Base-by-base conservation (phyloP, 257 asterid genomes). In the Henckelia pumila region DNA sequence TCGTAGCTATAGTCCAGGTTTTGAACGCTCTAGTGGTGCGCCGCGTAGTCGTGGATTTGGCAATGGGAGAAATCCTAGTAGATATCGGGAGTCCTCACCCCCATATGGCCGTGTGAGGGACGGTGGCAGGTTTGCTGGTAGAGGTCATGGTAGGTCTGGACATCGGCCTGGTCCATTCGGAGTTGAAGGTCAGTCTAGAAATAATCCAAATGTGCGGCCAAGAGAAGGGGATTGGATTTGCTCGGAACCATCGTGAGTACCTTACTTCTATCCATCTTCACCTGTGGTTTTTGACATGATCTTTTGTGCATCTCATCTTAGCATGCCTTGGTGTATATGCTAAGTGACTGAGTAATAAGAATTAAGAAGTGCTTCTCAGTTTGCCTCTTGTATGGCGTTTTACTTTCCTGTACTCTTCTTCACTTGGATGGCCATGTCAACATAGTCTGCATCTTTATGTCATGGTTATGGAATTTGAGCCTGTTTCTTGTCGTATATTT, bases 191-290 rank as follows among this genome's bases (percentile, higher is more conserved):
- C 63, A 71, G 68, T 79, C 87, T 66, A 78, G 93, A 75, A 84
- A 88, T 73, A 89, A 87, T 73, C 97, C 98, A 57, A 89, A 89
- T 76, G 97, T 92, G 40, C 91, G 75, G 21, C 97, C 96, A 7
- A 86, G 97, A 75, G 97, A 89, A 55, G 97, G 98, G 61, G 98
- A 92, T 70, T 89, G 98, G 98, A 63, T 84, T 66, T 92, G 98
- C 86, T 64, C 91, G 6, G 95, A 92, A 72, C 95, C 95, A 63
- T 57, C 67, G 96, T 92, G 82, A 77, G 98, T 81, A 49, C 64
- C 7, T 32, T 61, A 56, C 58, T 62, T 33, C 24, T 21, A 8
- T 63, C 44, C 56, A 60, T 67, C 44, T 50, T 47, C 75, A 57
- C 57, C 32, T 21, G 61, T 69, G 40, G 14, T 26, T 59, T 63